Evolutionary conservation across 31 red algal genomes (phyloP), one percentile per base, ranked within the genome.

Genomic region (Asparagopsis taxiformis): DNA sequence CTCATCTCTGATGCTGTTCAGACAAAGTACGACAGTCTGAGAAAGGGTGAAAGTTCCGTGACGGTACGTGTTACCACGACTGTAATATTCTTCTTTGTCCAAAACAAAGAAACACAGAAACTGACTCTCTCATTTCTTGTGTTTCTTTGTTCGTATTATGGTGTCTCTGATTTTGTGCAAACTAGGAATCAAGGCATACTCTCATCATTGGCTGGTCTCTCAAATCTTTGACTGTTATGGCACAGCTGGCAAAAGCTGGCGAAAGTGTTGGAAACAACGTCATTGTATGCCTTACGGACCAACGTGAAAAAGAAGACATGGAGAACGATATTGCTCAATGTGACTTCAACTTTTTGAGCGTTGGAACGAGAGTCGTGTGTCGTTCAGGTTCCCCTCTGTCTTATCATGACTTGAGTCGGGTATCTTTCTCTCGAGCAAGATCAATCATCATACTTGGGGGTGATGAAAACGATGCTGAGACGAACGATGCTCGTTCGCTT

Each of bases 381-480:
- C 56, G 72, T 49, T 87, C 71, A 2, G 83, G 83, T 13, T 87
- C 83, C 26, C 83, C 83, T 6, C 46, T 87, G 34, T 71, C 72
- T 7, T 77, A 87, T 51, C 71, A 76, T 17, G 83, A 87, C 54
- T 33, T 87, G n/a, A 50, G 64, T 19, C 68, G 64, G 30, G 83
- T 77, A 23, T 87, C 70, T 9, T 87, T 87, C 44, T 78, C 53
- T 35, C 71, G 72, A 39, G 71, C 83, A 3, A 62, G 72, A 36
- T 87, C 83, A 51, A 87, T 87, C 31, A 87, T 87, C 50, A 87
- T 87, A 52, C 57, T 87, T 13, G 83, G 83, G 23, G 83, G 77
- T 64, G 65, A 72, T 65, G 83, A 87, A 46, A 33, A 76, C 55
- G 83, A 87, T 34, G 72, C 83, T 0, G 83, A 87, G 28, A 68